A percentile compares a stretch with the other conserved stretches of the same genome.
These are phyloP conservation scores for Petunia secreta DNA, from an alignment of 257 asterid genomes.

Conservation along the genomic window DNA sequence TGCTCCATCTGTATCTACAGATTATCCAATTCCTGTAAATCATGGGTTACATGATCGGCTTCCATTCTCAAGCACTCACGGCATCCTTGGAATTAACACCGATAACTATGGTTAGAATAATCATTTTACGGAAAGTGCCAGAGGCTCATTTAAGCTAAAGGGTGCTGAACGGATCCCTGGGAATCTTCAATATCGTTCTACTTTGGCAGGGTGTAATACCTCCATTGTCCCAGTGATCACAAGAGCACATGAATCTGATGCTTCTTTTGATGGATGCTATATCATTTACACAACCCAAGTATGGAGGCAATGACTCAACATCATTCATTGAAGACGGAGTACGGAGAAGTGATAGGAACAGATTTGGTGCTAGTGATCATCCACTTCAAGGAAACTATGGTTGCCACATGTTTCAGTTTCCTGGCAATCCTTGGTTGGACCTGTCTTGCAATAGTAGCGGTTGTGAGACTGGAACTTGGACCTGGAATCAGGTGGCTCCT, in stretches of 20 bases:
- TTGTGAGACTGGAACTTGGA: conserved; percentile 46
- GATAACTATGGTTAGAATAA: conserved; percentile 45
- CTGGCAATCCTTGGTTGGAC: conserved; percentile 70
- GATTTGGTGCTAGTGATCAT: conserved; percentile 47
- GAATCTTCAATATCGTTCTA: conserved; percentile 38
- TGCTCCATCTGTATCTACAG: conserved; percentile 55
- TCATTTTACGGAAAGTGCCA: conserved; percentile 49
- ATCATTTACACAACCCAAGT: conserved; percentile 36
- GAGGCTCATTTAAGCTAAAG: conserved; percentile 64
- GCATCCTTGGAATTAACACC: conserved; percentile 37
- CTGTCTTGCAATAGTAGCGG: conserved; percentile 48
- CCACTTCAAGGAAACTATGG: conserved; percentile 61
- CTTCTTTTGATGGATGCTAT: conserved; percentile 35
- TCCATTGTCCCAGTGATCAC: conserved; percentile 44
- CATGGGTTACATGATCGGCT: conserved; percentile 55
- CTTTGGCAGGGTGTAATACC: conserved; percentile 64
- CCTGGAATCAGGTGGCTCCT: conserved; percentile 67
- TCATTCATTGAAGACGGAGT: conserved; percentile 37
- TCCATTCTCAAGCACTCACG: conserved; percentile 39
- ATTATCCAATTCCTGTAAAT: conserved; percentile 56
- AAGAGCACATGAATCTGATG: conserved; percentile 45
- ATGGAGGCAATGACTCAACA: conserved; percentile 45
- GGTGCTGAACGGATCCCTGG: conserved; percentile 48
- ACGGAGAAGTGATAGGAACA: conserved; percentile 50
- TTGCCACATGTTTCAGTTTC: conserved; percentile 57